These are phyloP conservation scores for Hypoxylon cercidicola DNA, from an alignment of 495 filamentous ascomycete species.

Conservation along the genomic window DNA sequence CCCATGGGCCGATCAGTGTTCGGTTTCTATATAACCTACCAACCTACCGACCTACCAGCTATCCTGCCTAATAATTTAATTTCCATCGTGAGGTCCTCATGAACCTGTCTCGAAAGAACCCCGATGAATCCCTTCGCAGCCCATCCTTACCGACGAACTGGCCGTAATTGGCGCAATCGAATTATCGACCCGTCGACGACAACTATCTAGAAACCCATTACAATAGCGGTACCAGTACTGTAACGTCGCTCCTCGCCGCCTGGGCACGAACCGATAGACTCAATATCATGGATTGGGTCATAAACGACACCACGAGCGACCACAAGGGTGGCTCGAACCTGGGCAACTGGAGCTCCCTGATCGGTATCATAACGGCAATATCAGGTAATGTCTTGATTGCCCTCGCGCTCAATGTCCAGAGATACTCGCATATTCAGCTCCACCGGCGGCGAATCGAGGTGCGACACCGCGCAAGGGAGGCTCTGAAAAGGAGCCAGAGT, in stretches of 20 bases:
- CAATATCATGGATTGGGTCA: constrained; percentile 24
- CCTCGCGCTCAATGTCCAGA: constrained; percentile 93
- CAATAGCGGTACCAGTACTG: constrained; percentile 10
- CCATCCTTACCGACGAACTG: constrained; percentile 15
- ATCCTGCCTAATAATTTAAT: not conserved
- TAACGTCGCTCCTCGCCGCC: constrained; percentile 7
- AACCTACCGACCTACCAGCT: constrained; percentile 3
- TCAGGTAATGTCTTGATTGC: constrained; percentile 92
- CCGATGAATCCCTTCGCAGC: constrained; percentile 33
- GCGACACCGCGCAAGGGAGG: constrained; percentile 64
- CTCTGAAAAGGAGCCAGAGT: constrained; percentile 47
- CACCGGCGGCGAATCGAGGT: constrained; percentile 51
- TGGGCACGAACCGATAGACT: constrained; percentile 23
- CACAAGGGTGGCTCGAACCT: constrained; percentile 57
- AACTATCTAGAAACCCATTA: constrained; percentile 3
- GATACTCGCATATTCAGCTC: constrained; percentile 91
- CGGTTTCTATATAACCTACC: constrained; percentile 17
- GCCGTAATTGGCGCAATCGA: constrained; percentile 32
- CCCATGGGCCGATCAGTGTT: constrained; percentile 24
- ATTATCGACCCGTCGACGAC: constrained; percentile 11
- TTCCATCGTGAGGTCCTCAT: constrained; percentile 17
- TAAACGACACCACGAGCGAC: constrained; percentile 50
- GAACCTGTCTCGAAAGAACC: constrained; percentile 21
- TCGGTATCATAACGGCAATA: constrained; percentile 93
- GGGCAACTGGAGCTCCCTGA: constrained; percentile 87